Conservation (phyloP, 257 asterid genomes). For the Verbascum thapsus region DNA sequence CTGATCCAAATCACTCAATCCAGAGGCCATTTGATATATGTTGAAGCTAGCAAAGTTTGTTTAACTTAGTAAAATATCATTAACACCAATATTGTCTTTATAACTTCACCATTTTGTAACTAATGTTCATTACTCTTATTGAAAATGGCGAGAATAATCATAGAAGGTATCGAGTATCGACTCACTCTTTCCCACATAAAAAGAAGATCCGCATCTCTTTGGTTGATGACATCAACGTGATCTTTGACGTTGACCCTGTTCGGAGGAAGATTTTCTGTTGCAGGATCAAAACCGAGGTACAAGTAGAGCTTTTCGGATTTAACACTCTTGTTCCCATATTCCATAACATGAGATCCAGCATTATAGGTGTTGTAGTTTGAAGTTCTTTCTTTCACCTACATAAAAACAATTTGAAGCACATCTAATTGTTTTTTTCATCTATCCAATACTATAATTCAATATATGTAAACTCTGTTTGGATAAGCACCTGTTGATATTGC, state of each 20-base stretch:
- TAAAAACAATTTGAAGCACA: not conserved
- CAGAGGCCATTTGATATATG: too few relatives aligned
- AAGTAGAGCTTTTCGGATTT: slow-evolving; percentile 63
- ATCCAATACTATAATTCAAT: too few relatives aligned
- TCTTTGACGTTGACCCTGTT: slow-evolving; percentile 31
- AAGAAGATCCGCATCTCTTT: slow-evolving; percentile 81
- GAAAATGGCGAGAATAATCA: too few relatives aligned
- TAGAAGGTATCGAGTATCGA: not conserved
- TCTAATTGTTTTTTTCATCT: too few relatives aligned
- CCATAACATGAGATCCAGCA: slow-evolving; percentile 91
- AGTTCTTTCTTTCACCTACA: slow-evolving; percentile 83
- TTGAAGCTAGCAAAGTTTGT: too few relatives aligned
- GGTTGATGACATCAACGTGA: slow-evolving; percentile 63
- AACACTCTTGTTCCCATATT: slow-evolving; percentile 69
- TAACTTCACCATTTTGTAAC: too few relatives aligned
- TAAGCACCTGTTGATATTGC: slow-evolving; percentile 64
- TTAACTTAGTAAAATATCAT: too few relatives aligned
- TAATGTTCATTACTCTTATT: too few relatives aligned
- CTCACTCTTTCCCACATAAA: slow-evolving; percentile 78
- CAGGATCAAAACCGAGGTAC: slow-evolving; percentile 84
- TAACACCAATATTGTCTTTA: too few relatives aligned
- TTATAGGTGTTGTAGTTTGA: slow-evolving; percentile 58
- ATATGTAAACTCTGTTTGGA: too few relatives aligned
- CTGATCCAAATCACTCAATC: too few relatives aligned
- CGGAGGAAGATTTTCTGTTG: slow-evolving; percentile 62